Percentiles rank a stretch among this genome's conserved stretches.
Evolutionary conservation across 2,329 filamentous ascomycete species (phyloP).

Genomic region (Aurifilum marmelostoma): DNA sequence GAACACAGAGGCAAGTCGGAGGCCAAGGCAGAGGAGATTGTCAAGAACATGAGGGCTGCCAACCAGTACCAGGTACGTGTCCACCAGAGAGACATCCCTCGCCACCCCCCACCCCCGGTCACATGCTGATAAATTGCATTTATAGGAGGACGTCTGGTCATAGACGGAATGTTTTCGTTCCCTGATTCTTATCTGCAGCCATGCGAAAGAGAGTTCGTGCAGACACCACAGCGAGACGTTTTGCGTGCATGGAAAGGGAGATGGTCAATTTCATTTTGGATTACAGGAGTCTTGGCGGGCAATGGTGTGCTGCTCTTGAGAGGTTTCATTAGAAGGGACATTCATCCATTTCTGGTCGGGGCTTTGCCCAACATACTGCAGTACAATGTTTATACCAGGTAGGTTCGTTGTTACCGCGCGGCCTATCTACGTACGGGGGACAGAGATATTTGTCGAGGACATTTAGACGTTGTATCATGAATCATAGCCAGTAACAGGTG

Average conservation of each 20-base stretch:
- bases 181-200: constrained; percentile 24
- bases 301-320: not conserved
- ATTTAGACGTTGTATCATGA: not conserved
- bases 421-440: not conserved
- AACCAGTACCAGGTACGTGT: constrained; percentile 89
- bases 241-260: constrained; percentile 13
- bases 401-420: not conserved
- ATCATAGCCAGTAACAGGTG: not conserved
- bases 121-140: constrained; percentile 38
- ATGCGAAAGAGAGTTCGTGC: constrained; percentile 12
- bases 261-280: constrained; percentile 7
- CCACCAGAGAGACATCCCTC: constrained; percentile 2
- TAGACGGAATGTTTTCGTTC: constrained; percentile 40
- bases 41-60: constrained; percentile 92
- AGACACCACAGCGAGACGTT: constrained; percentile 5
- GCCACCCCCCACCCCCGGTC: too few species aligned
- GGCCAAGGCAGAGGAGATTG: constrained; percentile 90
- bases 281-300: constrained; percentile 25
- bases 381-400: constrained; percentile 1
- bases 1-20: constrained; percentile 81
- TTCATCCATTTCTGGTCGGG: not conserved
- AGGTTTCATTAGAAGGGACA: constrained; percentile 8
- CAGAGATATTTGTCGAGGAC: not conserved
- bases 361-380: not conserved
- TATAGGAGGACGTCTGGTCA: constrained; percentile 73